Conservation (phyloP, 768 basidiomycete genomes). For the Termitomyces sp. region DNA sequence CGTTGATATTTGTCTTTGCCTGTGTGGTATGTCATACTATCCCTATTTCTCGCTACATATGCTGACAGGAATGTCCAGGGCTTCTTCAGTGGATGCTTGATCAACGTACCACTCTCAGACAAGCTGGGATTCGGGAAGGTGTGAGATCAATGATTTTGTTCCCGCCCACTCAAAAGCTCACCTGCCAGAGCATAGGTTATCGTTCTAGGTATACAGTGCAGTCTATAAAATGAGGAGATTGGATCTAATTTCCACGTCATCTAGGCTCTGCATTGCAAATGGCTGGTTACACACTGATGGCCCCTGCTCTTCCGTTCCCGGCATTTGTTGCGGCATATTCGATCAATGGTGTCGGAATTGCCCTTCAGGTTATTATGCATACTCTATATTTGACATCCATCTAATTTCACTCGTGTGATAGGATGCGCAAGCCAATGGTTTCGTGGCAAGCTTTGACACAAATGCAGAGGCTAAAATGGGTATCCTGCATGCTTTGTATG, state of each 20-base stretch:
- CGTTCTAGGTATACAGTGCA: conserved; percentile 16
- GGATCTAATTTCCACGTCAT: not conserved
- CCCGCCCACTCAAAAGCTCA: not conserved
- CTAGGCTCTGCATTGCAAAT: conserved; percentile 39
- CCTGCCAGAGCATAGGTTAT: conserved; percentile 14
- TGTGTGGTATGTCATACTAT: conserved; percentile 24
- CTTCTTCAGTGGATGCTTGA: conserved; percentile 22
- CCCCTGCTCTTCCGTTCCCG: conserved; percentile 49
- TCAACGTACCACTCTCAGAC: conserved; percentile 23
- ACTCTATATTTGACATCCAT: not conserved
- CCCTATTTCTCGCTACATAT: not conserved
- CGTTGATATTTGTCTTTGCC: conserved; percentile 36
- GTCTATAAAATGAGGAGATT: not conserved
- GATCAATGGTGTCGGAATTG: conserved; percentile 25
- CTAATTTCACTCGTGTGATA: conserved; percentile 17
- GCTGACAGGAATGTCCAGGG: conserved; percentile 17
- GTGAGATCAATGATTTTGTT: conserved; percentile 2
- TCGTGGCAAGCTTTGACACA: conserved; percentile 53
- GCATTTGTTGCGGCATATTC: conserved; percentile 34
- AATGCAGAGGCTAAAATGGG: conserved; percentile 64
- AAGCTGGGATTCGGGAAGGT: conserved; percentile 28
- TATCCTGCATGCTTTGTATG: conserved; percentile 60
- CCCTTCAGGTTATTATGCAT: conserved; percentile 25
- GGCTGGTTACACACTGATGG: conserved; percentile 39
- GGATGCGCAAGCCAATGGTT: conserved; percentile 73